Percentiles rank a stretch among this genome's conserved stretches.
Evolutionary conservation across 1,139 yeast species (phyloP).

Genomic region (Debaryomycetaceae sp.): DNA sequence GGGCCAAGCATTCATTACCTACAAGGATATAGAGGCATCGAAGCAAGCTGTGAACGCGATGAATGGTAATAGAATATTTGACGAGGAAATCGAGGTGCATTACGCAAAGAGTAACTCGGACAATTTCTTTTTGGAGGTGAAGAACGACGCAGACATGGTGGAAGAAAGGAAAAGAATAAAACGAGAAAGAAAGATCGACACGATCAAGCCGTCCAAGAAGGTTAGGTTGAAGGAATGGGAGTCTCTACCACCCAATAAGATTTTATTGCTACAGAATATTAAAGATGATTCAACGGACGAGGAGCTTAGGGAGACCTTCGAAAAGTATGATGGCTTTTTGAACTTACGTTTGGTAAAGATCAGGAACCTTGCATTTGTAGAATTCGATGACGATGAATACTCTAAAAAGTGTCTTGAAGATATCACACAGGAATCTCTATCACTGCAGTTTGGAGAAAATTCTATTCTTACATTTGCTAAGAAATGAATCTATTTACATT

Average conservation of each 20-base stretch:
- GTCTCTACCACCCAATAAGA: conserved; percentile 62
- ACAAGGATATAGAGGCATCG: conserved; percentile 43
- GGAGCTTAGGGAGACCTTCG: conserved; percentile 43
- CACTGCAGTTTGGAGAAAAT: conserved; percentile 19
- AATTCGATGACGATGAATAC: conserved; percentile 52
- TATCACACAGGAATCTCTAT: conserved; percentile 7
- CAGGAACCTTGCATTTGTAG: conserved; percentile 75
- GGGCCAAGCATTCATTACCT: conserved; percentile 87
- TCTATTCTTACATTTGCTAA: conserved; percentile 34
- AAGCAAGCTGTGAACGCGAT: conserved; percentile 43
- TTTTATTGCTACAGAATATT: conserved; percentile 65
- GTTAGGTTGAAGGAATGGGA: conserved; percentile 24
- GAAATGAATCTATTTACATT: conserved; percentile 15
- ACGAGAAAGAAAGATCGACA: conserved; percentile 6
- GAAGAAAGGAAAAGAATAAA: conserved; percentile 12
- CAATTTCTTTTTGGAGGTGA: conserved; percentile 11
- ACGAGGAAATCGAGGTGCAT: conserved; percentile 48
- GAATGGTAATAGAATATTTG: conserved; percentile 46
- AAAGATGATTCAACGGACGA: conserved; percentile 28
- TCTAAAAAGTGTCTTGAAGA: conserved; percentile 23
- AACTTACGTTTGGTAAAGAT: conserved; percentile 66
- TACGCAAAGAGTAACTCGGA: conserved; percentile 51
- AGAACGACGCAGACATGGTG: conserved; percentile 13
- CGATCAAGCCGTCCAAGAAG: conserved; percentile 13
- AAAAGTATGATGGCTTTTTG: conserved; percentile 52